These are phyloP conservation scores for Coemansia sp. DNA, from an alignment of 192 early-diverging fungal species.

Conservation along the genomic window DNA sequence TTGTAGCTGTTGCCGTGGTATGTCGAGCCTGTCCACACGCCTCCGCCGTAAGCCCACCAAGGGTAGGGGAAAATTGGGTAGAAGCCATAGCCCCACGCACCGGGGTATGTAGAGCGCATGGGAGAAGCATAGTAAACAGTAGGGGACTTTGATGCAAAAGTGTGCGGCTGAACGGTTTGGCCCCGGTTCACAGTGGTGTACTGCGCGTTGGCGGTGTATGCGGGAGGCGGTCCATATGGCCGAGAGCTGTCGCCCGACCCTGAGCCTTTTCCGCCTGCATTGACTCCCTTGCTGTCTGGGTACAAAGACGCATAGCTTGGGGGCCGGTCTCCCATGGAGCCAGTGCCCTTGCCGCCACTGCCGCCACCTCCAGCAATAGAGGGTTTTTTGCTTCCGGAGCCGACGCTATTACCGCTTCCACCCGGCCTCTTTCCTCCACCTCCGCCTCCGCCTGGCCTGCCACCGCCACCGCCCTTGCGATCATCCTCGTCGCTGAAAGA, in stretches of 20 bases:
- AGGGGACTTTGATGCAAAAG: slow-evolving; percentile 24
- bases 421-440: slow-evolving; percentile 11
- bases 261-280: slow-evolving; percentile 30
- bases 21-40: slow-evolving; percentile 14
- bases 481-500: slow-evolving; percentile 9
- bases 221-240: slow-evolving; percentile 31
- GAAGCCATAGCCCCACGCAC: slow-evolving; percentile 50
- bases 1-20: slow-evolving; percentile 15
- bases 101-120: slow-evolving; percentile 25
- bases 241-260: slow-evolving; percentile 26
- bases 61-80: slow-evolving; percentile 51
- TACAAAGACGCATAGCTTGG: slow-evolving; percentile 44
- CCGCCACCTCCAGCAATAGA: slow-evolving; percentile 34
- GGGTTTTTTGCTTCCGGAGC: slow-evolving; percentile 15
- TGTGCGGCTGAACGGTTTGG: slow-evolving; percentile 26
- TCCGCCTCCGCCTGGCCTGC: not conserved
- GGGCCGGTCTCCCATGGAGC: slow-evolving; percentile 33
- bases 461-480: slow-evolving; percentile 11
- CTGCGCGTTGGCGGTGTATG: slow-evolving; percentile 37
- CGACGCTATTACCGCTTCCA: slow-evolving; percentile 11
- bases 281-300: slow-evolving; percentile 26
- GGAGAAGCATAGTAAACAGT: slow-evolving; percentile 40
- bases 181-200: slow-evolving; percentile 28
- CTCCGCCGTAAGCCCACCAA: slow-evolving; percentile 49
- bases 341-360: slow-evolving; percentile 22